phyloP scores from a whole-genome alignment of 1,139 yeast genomes.

The Suhomyces guaymorum region DNA sequence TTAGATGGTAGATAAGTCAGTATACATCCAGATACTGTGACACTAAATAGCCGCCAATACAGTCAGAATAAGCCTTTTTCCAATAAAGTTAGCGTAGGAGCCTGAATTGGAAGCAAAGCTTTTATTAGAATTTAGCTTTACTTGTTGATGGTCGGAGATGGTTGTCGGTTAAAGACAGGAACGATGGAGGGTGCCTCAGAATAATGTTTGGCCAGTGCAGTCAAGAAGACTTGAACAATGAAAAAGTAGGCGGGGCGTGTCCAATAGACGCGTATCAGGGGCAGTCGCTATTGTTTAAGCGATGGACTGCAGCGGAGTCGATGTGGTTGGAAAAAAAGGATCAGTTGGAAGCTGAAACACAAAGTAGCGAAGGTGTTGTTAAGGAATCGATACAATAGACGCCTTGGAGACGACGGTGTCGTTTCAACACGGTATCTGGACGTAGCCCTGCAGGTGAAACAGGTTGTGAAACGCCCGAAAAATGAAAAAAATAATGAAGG shows the following conservation, averaged over 20 bases:
- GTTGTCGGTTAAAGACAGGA: not conserved
- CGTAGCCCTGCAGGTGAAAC: slow-evolving; percentile 1
- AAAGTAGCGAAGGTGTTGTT: not conserved
- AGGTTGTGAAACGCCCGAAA: not conserved
- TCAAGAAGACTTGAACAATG: not conserved
- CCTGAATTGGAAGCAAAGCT: too few relatives aligned
- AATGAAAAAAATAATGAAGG: slow-evolving; percentile 3
- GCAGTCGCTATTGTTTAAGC: not conserved
- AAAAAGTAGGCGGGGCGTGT: not conserved
- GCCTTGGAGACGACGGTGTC: not conserved
- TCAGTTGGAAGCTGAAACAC: not conserved
- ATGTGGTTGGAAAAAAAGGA: not conserved
- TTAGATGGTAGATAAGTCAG: not conserved
- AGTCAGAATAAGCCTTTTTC: not conserved
- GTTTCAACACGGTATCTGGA: not conserved
- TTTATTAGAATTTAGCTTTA: too few relatives aligned
- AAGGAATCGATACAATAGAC: not conserved
- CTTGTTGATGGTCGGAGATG: too few relatives aligned
- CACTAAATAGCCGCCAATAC: not conserved
- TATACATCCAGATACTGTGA: not conserved
- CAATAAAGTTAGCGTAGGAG: too few relatives aligned
- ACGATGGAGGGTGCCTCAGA: not conserved
- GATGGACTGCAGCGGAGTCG: not conserved
- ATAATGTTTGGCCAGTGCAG: too few relatives aligned
- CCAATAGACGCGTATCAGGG: slow-evolving; percentile 1